Evolutionary conservation across 305 asterid genomes (phyloP).

Genomic region (Fraxinus floribunda): DNA sequence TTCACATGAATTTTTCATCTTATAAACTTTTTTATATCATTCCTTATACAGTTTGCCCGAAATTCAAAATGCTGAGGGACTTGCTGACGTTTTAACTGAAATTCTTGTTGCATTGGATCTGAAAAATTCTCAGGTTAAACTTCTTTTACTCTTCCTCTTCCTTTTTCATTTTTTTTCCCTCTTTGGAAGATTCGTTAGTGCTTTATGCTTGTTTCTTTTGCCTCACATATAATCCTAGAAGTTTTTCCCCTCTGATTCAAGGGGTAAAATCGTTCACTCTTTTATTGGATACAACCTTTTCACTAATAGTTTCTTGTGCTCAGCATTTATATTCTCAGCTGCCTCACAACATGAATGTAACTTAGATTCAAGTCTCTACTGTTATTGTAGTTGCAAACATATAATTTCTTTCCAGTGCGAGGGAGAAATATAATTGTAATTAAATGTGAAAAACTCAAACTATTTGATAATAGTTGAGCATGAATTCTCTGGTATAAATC

Average conservation of each 20-base stretch:
- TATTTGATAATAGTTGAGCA: not conserved
- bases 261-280: not conserved
- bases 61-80: constrained; percentile 88
- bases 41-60: constrained; percentile 61
- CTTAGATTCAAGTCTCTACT: not conserved
- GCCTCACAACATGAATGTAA: not conserved
- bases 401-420: not conserved
- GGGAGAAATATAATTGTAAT: not conserved
- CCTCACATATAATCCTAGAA: not conserved
- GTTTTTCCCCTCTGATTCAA: not conserved
- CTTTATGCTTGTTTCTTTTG: not conserved
- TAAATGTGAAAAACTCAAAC: not conserved
- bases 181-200: not conserved
- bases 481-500: not conserved
- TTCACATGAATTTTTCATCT: not conserved
- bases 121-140: constrained; percentile 63
- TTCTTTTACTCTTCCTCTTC: not conserved
- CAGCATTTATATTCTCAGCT: not conserved
- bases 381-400: not conserved
- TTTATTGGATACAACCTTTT: not conserved
- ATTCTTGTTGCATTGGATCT: constrained; percentile 86
- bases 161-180: no score
- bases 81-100: constrained; percentile 79
- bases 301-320: not conserved
- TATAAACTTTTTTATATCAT: not conserved